Conservation (phyloP, 176 grass and related monocot genomes). For the Cenchrus americanus region DNA sequence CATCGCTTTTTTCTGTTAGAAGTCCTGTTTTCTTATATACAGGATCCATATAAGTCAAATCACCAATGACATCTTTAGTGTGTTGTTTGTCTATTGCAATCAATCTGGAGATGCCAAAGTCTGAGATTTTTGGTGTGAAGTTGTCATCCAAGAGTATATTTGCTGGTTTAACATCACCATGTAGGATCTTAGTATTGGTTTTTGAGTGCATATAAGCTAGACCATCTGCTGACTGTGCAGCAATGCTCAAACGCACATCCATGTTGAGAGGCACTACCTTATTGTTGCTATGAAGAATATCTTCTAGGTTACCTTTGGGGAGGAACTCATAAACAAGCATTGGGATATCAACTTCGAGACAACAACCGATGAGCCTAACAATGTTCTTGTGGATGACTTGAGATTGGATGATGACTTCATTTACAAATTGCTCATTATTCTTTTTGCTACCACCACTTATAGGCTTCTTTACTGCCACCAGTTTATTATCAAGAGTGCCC, state of each 20-base stretch:
- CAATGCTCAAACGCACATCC: background rate
- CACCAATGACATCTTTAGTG: background rate
- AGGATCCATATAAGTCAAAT: background rate
- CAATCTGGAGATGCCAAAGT: background rate
- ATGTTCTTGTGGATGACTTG: conserved; percentile 2
- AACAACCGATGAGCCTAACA: background rate
- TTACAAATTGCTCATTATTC: background rate
- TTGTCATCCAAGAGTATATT: conserved; percentile 2
- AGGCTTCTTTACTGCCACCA: background rate
- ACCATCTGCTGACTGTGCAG: background rate
- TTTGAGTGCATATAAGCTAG: background rate
- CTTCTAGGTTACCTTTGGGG: background rate
- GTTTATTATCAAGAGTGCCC: background rate
- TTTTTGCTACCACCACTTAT: too few relatives aligned
- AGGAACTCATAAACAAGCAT: background rate
- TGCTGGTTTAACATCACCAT: background rate
- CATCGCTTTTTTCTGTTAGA: background rate
- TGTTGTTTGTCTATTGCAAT: background rate
- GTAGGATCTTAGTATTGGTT: background rate
- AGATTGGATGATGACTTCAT: conserved; percentile 14
- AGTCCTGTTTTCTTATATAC: background rate
- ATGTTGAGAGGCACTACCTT: background rate
- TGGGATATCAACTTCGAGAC: background rate
- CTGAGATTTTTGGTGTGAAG: background rate
- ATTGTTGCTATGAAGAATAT: background rate